phyloP scores from a whole-genome alignment of 345 rosid species.

The Linum tenue region DNA sequence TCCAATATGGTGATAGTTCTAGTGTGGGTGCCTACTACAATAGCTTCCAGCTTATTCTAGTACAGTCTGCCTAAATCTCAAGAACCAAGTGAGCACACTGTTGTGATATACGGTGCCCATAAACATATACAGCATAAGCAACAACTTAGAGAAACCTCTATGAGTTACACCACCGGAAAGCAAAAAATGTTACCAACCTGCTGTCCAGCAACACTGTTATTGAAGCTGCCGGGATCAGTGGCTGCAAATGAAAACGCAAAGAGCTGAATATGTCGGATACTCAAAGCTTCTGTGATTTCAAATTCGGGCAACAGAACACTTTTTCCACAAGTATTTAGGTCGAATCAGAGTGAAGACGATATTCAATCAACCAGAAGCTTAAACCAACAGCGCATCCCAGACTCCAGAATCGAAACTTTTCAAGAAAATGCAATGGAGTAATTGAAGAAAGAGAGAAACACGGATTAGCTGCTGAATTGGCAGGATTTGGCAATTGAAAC shows the following conservation, averaged over 20 bases:
- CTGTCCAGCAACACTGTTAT: conserved; percentile 11
- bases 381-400: neutral
- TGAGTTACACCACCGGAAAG: neutral
- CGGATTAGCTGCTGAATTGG: neutral
- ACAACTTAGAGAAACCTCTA: neutral
- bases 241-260: neutral
- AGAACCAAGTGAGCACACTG: neutral
- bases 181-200: neutral
- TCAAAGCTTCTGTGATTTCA: neutral
- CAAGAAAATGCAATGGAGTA: neutral
- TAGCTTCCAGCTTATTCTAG: neutral
- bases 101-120: neutral
- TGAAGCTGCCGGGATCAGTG: conserved; percentile 11
- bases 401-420: neutral
- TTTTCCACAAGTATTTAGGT: neutral
- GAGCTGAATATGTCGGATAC: too few relatives aligned
- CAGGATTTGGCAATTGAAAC: neutral
- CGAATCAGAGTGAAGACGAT: neutral
- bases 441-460: neutral
- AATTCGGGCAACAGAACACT: neutral
- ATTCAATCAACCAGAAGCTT: neutral
- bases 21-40: neutral
- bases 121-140: neutral
- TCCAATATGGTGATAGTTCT: neutral
- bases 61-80: neutral